Base-by-base conservation (phyloP, 768 basidiomycete species). In the Boletus bicolor region DNA sequence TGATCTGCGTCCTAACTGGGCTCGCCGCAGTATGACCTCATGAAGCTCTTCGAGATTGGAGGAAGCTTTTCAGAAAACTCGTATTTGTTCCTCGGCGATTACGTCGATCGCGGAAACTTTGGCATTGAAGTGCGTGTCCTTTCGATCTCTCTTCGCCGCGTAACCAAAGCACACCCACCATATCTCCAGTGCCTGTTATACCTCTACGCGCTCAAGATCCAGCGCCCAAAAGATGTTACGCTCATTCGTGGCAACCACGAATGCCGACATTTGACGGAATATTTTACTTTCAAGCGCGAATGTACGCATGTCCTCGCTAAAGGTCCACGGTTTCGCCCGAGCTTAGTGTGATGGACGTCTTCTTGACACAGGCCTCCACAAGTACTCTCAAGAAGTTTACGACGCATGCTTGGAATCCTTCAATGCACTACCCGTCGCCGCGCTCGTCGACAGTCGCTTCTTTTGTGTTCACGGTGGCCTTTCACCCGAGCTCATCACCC, bases 221-320 rank as follows among this genome's bases (percentile, higher is more conserved):
- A 86, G 79, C 88, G 88, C 64, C 96, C 96, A 4, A 81, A 80
- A 58, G 87, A 87, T 36, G 76, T 98, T 44, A 83, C 85, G 55
- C 79, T 98, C 34, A 79, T 98, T 36, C 86, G 96, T 46, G 96
- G 96, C 9, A 98, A 98, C 70, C 96, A 98, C 74, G 96, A 98
- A 78, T 98, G 96, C 70, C 84, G 88, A 37, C 95, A 98, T 75
- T 77, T 98, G 45, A 98, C 96, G 2, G 93, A 95, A 73, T 97
- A 95, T 71, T 98, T 98, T 68, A 98, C 96, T 9, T 98, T 98
- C 78, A 95, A 93, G 76, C 87, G 92, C 59, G 96, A 98, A 87
- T 89, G 89, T 95, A 64, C 73, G 86, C 72, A 34, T 45, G 34
- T 61, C 28, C 46, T 35, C n/a, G 46, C 51, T 49, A 45, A 36